These are phyloP conservation scores for Antonospora locustae DNA, from an alignment of 371 early-diverging fungal species.

Conservation along the genomic window DNA sequence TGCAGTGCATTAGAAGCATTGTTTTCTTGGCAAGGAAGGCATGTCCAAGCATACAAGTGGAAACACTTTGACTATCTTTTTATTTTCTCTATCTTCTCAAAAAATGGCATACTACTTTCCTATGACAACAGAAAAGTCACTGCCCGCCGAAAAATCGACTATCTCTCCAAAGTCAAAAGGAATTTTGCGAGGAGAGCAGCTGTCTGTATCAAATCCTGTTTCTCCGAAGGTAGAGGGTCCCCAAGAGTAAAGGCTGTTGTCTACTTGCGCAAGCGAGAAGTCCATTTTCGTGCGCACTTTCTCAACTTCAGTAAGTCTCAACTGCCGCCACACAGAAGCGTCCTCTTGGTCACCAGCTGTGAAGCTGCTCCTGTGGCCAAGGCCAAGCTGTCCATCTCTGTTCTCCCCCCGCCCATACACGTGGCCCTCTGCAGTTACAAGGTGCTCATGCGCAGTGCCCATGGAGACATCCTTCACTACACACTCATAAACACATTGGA, in stretches of 20 bases:
- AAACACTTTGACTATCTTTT: too few relatives aligned
- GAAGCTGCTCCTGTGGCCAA: too few relatives aligned
- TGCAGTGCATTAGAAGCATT: too few relatives aligned
- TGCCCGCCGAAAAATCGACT: slow-evolving; percentile 44
- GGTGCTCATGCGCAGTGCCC: slow-evolving; percentile 47
- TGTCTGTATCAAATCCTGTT: slow-evolving; percentile 36
- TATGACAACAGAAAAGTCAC: slow-evolving; percentile 42
- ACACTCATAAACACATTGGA: slow-evolving; percentile 21
- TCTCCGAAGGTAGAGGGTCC: slow-evolving; percentile 43
- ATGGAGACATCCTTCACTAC: slow-evolving; percentile 37
- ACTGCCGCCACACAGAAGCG: slow-evolving; percentile 4
- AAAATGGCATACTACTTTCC: too few relatives aligned
- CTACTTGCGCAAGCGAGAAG: slow-evolving; percentile 25
- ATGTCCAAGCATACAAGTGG: too few relatives aligned
- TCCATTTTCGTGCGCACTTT: slow-evolving; percentile 35
- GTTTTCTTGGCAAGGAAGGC: too few relatives aligned
- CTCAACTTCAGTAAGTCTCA: slow-evolving; percentile 22
- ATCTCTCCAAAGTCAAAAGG: slow-evolving; percentile 47
- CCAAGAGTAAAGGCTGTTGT: slow-evolving; percentile 40
- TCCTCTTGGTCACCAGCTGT: too few relatives aligned
- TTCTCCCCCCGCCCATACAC: slow-evolving; percentile 53
- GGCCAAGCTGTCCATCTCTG: slow-evolving; percentile 46
- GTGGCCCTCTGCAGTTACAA: slow-evolving; percentile 38
- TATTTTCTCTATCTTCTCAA: too few relatives aligned
- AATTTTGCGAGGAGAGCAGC: slow-evolving; percentile 36